Base-by-base conservation (phyloP, 768 basidiomycete species). In the Chlorophyllum brunneum region DNA sequence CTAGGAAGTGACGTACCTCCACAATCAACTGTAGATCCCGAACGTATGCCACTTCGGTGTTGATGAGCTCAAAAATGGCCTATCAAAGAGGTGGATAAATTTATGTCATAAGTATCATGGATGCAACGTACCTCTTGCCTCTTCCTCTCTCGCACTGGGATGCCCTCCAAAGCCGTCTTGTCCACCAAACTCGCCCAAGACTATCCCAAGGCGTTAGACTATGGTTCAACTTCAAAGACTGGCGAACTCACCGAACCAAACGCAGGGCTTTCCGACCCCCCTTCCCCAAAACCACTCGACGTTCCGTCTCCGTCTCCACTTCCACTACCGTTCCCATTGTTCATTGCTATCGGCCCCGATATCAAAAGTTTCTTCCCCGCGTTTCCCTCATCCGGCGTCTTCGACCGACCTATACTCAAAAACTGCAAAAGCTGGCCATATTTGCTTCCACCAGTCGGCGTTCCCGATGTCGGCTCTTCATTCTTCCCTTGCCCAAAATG, bases 141-240 rank as follows among this genome's bases (percentile, higher is more conserved):
- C 54, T 83, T 85, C 39, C 95, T 77, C 65, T 98, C 95, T 20
- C 73, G 72, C 1, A 77, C 64, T 0, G 91, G 88, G 38, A 98
- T 85, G 5, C 82, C 91, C 26, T 87, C 87, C 18, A 98, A 66
- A 0, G 89, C 92, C 29, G 83, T 80, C 57, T 83, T 84, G 60
- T 97, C 90, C 0, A 98, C 86, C 44, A 98, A 70, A 65, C 93
- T 95, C 6, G 91, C 85, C 95, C 95, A 98, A 0, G 92, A 93
- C 81, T 93, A 45, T 20, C 54, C 38, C 26, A 31, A 30, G 26
- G 54, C n/a, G n/a, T n/a, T n/a, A n/a, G n/a, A n/a, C n/a, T n/a
- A n/a, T n/a, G n/a, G n/a, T n/a, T n/a, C n/a, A 11, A 51, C 51
- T 45, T 42, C 34, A 37, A 46, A 30, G 23, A 50, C 45, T 48